These are phyloP conservation scores for Vitis cinerea DNA, from an alignment of 164 flowering plant genomes.

Conservation along the genomic window DNA sequence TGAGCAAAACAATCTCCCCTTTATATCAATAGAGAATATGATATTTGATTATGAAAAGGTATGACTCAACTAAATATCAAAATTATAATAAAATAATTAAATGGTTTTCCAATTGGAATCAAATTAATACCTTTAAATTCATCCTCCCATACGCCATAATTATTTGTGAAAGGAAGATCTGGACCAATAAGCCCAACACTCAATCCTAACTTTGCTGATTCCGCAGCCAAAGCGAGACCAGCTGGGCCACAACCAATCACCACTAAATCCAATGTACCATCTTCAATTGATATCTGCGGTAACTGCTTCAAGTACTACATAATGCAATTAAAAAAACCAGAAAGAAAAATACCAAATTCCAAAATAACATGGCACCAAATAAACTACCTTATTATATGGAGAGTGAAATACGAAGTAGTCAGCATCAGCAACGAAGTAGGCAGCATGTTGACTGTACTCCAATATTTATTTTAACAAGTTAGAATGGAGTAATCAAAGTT, in stretches of 20 bases:
- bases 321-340: too few species aligned
- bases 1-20: too few species aligned
- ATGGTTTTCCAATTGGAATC: not conserved
- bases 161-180: slow-evolving; percentile 95
- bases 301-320: too few species aligned
- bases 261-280: slow-evolving; percentile 67
- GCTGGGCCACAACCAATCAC: slow-evolving; percentile 99
- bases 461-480: too few species aligned
- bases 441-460: too few species aligned
- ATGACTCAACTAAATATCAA: not conserved
- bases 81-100: not conserved
- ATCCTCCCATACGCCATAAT: slow-evolving; percentile 97
- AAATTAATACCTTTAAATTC: slow-evolving; percentile 76
- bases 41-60: not conserved
- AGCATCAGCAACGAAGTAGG: too few species aligned
- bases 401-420: too few species aligned
- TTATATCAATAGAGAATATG: too few species aligned
- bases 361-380: too few species aligned
- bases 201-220: slow-evolving; percentile 84
- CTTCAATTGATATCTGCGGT: slow-evolving; percentile 59
- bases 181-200: slow-evolving; percentile 95
- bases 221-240: slow-evolving; percentile 93
- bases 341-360: too few species aligned
- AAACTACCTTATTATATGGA: too few species aligned
- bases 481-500: too few species aligned